Evolutionary conservation across 495 filamentous ascomycete species (phyloP).

Genomic region (Poronia punctata): DNA sequence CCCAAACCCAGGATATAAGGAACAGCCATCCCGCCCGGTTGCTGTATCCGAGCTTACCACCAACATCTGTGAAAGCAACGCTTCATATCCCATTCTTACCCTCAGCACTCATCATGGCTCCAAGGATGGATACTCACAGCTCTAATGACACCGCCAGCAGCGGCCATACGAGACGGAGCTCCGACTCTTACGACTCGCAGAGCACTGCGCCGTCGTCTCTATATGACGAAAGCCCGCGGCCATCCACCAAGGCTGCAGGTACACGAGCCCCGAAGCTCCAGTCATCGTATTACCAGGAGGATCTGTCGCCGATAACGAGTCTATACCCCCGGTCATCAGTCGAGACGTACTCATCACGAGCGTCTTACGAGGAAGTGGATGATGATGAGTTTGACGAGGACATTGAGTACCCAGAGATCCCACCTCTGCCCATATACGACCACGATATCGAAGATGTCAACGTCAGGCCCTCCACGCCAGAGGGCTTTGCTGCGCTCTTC

Average conservation of each 20-base stretch:
- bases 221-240: constrained; percentile 51
- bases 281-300: constrained; percentile 34
- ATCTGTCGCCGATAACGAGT: constrained; percentile 40
- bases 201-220: constrained; percentile 61
- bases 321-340: constrained; percentile 56
- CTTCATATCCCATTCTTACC: constrained; percentile 10
- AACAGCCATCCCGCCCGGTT: constrained; percentile 11
- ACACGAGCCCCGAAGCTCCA: constrained; percentile 31
- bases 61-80: constrained; percentile 12
- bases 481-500: constrained; percentile 81
- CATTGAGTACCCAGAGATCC: constrained; percentile 36
- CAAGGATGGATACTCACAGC: constrained; percentile 20
- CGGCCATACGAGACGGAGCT: constrained; percentile 54
- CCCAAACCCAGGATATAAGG: constrained; percentile 18
- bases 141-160: constrained; percentile 44
- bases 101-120: constrained; percentile 16
- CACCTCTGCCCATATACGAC: constrained; percentile 51
- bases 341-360: constrained; percentile 72
- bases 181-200: constrained; percentile 56
- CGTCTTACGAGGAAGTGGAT: constrained; percentile 58
- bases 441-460: constrained; percentile 54
- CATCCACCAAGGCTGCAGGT: constrained; percentile 40
- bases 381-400: constrained; percentile 47
- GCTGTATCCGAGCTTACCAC: constrained; percentile 3
- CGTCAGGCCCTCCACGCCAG: constrained; percentile 66